Evolutionary conservation across 2,329 filamentous ascomycete species (phyloP).

Genomic region (Sporothrix inflata): DNA sequence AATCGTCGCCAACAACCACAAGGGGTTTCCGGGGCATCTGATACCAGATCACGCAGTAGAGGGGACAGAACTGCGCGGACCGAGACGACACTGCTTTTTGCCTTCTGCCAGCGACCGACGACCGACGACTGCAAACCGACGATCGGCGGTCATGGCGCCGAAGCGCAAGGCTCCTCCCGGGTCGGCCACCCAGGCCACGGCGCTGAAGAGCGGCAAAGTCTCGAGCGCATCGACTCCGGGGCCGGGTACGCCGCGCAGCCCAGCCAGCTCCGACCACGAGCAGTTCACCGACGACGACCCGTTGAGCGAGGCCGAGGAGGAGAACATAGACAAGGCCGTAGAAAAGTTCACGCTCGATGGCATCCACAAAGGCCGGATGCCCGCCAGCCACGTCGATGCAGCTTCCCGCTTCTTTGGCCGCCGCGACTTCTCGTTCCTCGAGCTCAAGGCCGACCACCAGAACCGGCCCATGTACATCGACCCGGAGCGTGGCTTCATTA

Average conservation of each 20-base stretch:
- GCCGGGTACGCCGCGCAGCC: slow-evolving; percentile 61
- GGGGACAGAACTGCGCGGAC: not conserved
- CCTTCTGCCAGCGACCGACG: not conserved
- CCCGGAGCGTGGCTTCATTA: slow-evolving; percentile 80
- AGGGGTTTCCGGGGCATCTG: not conserved
- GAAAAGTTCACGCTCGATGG: slow-evolving; percentile 62
- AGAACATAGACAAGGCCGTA: slow-evolving; percentile 61
- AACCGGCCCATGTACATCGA: slow-evolving; percentile 95
- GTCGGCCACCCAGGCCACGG: slow-evolving; percentile 46
- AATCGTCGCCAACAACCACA: not conserved
- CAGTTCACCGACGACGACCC: slow-evolving; percentile 58
- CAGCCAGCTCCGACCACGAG: slow-evolving; percentile 56
- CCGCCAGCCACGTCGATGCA: slow-evolving; percentile 35
- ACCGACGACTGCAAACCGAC: not conserved
- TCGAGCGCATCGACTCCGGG: slow-evolving; percentile 65
- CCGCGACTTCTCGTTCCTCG: slow-evolving; percentile 77
- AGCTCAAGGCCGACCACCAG: slow-evolving; percentile 84
- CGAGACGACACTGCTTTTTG: not conserved
- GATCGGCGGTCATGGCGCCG: slow-evolving; percentile 59
- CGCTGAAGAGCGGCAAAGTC: slow-evolving; percentile 57
- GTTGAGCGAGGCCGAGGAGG: slow-evolving; percentile 55
- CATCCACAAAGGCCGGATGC: slow-evolving; percentile 26
- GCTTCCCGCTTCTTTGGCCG: slow-evolving; percentile 41
- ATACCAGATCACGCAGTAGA: not conserved
- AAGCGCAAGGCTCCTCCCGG: slow-evolving; percentile 68